Evolutionary conservation across 768 basidiomycete genomes (phyloP).

Genomic region (Phanerochaete carnosa): DNA sequence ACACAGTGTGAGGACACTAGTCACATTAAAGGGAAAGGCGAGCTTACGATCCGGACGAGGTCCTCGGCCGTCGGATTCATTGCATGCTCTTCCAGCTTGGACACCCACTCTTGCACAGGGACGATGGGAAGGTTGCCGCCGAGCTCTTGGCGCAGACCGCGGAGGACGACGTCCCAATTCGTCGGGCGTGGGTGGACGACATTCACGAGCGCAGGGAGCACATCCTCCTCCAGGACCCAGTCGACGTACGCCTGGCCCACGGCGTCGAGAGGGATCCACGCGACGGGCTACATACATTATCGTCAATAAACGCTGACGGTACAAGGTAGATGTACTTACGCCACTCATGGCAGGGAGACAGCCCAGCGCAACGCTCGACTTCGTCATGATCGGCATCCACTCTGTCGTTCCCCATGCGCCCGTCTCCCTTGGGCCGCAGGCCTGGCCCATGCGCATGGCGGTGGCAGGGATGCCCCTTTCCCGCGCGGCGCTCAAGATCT

Average conservation of each 20-base stretch:
- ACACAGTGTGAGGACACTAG: background rate
- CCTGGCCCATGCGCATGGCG: constrained; percentile 26
- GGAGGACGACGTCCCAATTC: background rate
- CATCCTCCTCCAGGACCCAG: background rate
- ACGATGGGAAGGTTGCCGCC: background rate
- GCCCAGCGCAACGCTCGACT: constrained; percentile 13
- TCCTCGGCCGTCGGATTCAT: background rate
- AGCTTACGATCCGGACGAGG: constrained; percentile 3
- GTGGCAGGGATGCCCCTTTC: constrained; percentile 3
- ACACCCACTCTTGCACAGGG: constrained; percentile 1
- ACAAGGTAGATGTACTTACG: background rate
- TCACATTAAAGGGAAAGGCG: background rate
- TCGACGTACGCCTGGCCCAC: constrained; percentile 2
- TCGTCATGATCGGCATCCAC: constrained; percentile 25
- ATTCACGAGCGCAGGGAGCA: constrained; percentile 4
- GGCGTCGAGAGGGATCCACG: constrained; percentile 12
- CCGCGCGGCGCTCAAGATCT: constrained; percentile 10
- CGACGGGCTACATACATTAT: background rate
- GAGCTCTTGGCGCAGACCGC: background rate
- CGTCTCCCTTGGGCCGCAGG: constrained; percentile 18
- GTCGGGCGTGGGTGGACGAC: constrained; percentile 8
- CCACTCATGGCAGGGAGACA: constrained; percentile 1
- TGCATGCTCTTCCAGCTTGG: constrained; percentile 2
- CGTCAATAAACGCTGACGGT: background rate
- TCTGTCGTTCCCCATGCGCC: constrained; percentile 28